Evolutionary conservation across 306 rosid genomes (phyloP).

Genomic region (Prunus campanulata): DNA sequence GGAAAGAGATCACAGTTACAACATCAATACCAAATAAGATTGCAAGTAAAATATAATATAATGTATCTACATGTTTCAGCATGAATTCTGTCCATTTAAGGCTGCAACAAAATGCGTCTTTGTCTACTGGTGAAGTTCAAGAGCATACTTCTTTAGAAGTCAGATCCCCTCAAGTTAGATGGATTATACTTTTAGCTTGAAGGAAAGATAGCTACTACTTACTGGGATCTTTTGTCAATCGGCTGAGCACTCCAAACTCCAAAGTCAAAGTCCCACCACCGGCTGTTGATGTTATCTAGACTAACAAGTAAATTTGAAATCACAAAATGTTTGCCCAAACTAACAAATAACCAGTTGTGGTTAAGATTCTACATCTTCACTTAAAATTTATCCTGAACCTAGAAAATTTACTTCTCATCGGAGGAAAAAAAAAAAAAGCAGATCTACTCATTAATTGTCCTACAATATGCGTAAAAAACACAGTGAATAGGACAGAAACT

Average conservation of each 20-base stretch:
- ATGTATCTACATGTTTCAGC: neutral
- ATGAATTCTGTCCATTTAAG: neutral
- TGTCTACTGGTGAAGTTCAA: neutral
- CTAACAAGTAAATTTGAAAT: slow-evolving; percentile 9
- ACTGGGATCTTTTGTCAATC: slow-evolving; percentile 88
- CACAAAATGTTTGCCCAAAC: slow-evolving; percentile 20
- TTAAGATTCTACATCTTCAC: neutral
- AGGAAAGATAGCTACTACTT: slow-evolving; percentile 33
- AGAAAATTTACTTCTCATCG: neutral
- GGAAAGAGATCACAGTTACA: neutral
- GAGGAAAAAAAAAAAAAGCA: neutral
- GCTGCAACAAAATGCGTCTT: neutral
- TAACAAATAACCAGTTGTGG: neutral
- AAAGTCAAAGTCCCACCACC: slow-evolving; percentile 98
- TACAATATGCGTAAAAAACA: neutral
- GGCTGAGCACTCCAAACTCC: slow-evolving; percentile 96
- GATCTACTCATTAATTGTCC: neutral
- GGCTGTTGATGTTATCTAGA: slow-evolving; percentile 96
- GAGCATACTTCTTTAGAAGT: slow-evolving; percentile 13
- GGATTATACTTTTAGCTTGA: neutral
- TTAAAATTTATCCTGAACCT: neutral
- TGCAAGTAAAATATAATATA: neutral
- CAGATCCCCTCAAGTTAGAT: neutral
- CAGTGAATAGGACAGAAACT: slow-evolving; percentile 1
- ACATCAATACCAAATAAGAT: neutral